Evolutionary conservation across 768 basidiomycete genomes (phyloP), one percentile per base, ranked within the genome.

Genomic region (Agrocybe chaxingu): DNA sequence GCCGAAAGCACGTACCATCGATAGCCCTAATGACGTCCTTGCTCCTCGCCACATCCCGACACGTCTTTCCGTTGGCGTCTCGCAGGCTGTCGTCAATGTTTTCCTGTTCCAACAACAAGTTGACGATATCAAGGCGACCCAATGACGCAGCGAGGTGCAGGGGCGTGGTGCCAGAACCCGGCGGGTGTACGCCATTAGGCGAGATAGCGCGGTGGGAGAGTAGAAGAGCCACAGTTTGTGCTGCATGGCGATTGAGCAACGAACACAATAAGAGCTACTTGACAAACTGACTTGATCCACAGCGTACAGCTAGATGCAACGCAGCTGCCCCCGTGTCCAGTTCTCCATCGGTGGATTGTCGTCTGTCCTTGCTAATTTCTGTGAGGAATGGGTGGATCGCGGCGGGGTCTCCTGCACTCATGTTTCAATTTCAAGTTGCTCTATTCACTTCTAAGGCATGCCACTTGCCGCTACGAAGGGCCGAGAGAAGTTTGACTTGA

Each of bases 291-390:
- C 87, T 77, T 8, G 84, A 84, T 51, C 80, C 89, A 64, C 90
- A 92, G 38, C 87, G 79, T n/a, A 92, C 81, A 8, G 88, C 89
- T 2, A 92, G 79, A 65, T 92, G 89, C 6, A 92, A 69, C 0
- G 87, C 87, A 2, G 87, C 84, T 4, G 88, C 85, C 9, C 81
- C 86, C 1, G 84, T 78, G 61, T 90, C 85, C 0, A 82, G 51
- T 11, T 77, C 74, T 10, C 66, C 69, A 13, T 79, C 80, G 0
- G 62, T 48, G 16, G 79, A 76, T 19, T 66, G 74, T 3, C 80
- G 78, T 48, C 72, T 78, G 56, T 87, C 83, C 63, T 83, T 86
- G 44, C 77, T 73, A 36, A 92, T 85, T 63, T 89, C 88, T 1
- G 82, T 60, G n/a, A 92, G 74, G 59, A 91, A 87, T 1, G 89